phyloP scores from a whole-genome alignment of 345 rosid genomes.

The Gossypium thurberi region DNA sequence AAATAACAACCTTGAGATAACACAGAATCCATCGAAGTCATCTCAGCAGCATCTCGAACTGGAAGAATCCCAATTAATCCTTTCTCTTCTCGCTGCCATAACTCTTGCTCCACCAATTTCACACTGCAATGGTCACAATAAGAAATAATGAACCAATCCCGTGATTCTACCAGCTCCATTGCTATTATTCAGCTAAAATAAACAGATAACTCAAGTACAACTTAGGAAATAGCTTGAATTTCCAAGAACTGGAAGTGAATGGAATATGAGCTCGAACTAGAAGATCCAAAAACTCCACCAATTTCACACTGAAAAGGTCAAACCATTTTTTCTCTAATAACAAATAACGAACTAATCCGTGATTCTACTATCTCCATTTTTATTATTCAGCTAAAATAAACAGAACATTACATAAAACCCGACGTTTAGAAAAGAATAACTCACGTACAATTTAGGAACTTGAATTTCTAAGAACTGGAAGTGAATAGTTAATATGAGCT shows the following conservation, averaged over 20 bases:
- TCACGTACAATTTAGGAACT: background rate
- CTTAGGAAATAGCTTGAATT: background rate
- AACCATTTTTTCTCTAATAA: background rate
- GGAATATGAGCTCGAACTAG: background rate
- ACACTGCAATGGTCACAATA: constrained; percentile 39
- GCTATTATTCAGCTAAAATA: background rate
- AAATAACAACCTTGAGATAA: constrained; percentile 46
- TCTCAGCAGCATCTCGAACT: constrained; percentile 75
- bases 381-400: constrained; percentile 1
- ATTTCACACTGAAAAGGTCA: constrained; percentile 52
- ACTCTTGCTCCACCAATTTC: constrained; percentile 95
- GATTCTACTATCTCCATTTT: background rate
- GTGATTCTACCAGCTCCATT: background rate
- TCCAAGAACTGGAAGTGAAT: background rate
- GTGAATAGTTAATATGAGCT: background rate
- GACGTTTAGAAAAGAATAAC: background rate
- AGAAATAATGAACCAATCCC: constrained; percentile 14
- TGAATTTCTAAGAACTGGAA: background rate
- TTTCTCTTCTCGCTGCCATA: constrained; percentile 98
- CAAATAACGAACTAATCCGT: constrained; percentile 13
- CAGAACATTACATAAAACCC: background rate
- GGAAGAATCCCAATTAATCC: constrained; percentile 94
- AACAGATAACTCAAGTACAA: background rate
- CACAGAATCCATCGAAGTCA: constrained; percentile 40
- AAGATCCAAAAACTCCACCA: constrained; percentile 47